Conservation (phyloP, 805 yeast species). For the Candida takata region DNA sequence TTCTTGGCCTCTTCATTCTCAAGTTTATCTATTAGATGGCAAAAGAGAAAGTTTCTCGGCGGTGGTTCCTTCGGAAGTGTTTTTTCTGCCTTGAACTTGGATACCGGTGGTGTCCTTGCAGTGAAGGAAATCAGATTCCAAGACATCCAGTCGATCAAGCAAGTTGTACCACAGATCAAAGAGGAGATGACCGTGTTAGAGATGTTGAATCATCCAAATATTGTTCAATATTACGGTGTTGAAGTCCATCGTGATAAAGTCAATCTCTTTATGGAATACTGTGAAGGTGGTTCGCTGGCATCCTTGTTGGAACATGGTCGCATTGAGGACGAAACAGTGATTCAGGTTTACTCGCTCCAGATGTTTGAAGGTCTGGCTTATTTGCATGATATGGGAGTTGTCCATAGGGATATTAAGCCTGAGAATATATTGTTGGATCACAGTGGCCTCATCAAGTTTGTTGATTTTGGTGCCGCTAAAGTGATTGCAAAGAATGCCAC, state of each 20-base stretch:
- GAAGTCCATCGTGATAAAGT: conserved; percentile 96
- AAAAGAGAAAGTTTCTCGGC: conserved; percentile 88
- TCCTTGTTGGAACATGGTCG: conserved; percentile 83
- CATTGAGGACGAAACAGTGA: conserved; percentile 89
- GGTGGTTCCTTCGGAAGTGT: conserved; percentile 96
- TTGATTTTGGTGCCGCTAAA: conserved; percentile 97
- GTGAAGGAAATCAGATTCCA: conserved; percentile 93
- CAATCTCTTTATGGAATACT: conserved; percentile 93
- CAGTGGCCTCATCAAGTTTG: conserved; percentile 89
- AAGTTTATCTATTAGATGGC: conserved; percentile 93
- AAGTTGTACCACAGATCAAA: conserved; percentile 79
- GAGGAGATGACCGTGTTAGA: conserved; percentile 97
- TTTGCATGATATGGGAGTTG: conserved; percentile 88
- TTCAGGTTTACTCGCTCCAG: conserved; percentile 84
- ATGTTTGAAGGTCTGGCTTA: conserved; percentile 94
- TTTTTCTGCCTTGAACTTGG: conserved; percentile 84
- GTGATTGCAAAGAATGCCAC: conserved; percentile 53
- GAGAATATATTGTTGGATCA: conserved; percentile 87
- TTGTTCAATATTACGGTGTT: conserved; percentile 94
- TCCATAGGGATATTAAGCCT: conserved; percentile 96
- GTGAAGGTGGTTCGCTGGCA: conserved; percentile 92
- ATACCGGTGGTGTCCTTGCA: conserved; percentile 94
- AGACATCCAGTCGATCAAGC: conserved; percentile 76
- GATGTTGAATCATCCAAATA: conserved; percentile 91
- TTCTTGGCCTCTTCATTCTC: conserved; percentile 85